Percentiles rank a stretch among this genome's conserved stretches.
Evolutionary conservation across 148 eudicot species (phyloP).

Genomic region (Beta vulgaris): DNA sequence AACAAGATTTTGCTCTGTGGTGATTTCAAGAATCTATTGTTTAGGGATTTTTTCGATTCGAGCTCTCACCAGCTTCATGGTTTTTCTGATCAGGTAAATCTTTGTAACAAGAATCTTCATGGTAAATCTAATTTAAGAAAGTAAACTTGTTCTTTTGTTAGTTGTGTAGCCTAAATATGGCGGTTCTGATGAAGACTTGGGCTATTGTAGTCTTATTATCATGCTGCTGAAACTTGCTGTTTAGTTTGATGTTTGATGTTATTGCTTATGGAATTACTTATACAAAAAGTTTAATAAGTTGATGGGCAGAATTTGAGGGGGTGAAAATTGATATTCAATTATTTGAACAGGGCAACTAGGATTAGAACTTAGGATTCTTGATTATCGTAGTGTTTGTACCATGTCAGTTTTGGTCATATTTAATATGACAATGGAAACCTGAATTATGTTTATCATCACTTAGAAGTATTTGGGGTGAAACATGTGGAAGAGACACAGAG

Average conservation of each 20-base stretch:
- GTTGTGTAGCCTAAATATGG: constrained; percentile 11
- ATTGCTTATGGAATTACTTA: not conserved
- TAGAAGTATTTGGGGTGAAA: no score
- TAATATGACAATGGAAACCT: not conserved
- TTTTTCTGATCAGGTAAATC: constrained; percentile 27
- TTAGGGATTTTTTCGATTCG: constrained; percentile 25
- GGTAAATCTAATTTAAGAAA: no score
- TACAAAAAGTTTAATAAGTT: not conserved
- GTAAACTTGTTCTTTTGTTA: not conserved
- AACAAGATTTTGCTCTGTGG: constrained; percentile 26
- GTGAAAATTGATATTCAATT: not conserved
- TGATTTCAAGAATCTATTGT: constrained; percentile 22
- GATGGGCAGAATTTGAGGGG: not conserved
- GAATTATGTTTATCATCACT: no score
- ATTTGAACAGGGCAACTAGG: not conserved
- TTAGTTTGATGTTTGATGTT: not conserved
- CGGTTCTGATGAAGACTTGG: no score
- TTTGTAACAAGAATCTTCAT: no score
- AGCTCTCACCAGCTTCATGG: constrained; percentile 20
- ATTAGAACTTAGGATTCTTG: not conserved
- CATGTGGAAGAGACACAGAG: no score
- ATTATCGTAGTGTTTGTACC: not conserved
- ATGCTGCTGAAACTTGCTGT: no score
- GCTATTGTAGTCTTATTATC: no score
- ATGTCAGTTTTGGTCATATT: not conserved